Base-by-base conservation (phyloP, 805 yeast genomes). In the Kuraishia piskuri region DNA sequence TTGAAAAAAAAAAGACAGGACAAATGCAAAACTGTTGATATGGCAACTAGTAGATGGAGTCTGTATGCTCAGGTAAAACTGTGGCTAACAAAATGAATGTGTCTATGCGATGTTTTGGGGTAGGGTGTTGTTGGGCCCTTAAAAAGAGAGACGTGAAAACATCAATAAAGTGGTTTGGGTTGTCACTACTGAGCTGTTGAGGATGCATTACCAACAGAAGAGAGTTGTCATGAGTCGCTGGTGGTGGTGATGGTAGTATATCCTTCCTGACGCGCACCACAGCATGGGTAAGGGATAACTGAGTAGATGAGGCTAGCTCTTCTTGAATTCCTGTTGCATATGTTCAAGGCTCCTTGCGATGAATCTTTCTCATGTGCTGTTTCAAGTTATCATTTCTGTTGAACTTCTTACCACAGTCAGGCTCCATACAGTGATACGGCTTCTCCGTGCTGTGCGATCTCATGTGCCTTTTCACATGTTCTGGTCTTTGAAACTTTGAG, bases 391-490 rank as follows among this genome's bases (percentile, higher is more conserved):
- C 85, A 62, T 79, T 80, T 57, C 85, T 65, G 62, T 80, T 80
- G 64, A 80, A 80, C 54, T 83, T 65, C 63, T 79, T 78, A 22
- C 78, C 78, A 63, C 85, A 80, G 45, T 73, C 68, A 2, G 70
- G 70, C 58, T 75, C 75, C 51, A 78, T 76, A 62, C 85, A 80
- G 54, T 70, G 74, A 58, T 72, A 80, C 7, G 85, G 85, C 59
- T 79, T 80, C 57, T 80, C 84, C 10, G 77, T 68, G 4, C 82
- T 75, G 63, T 80, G 85, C 47, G 79, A 72, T 61, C 81, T 74
- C 77, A 80, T 72, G 60, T 80, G 83, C 56, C 88, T 65, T 63
- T 80, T 84, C 25, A 84, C 90, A 64, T 84, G 90, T 60, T 84
- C 90, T 2, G 90, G 86, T 57, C 87, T 67, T 63, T 83, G 88